Base-by-base conservation (phyloP, 108 stramenopile genomes). In the Cyclotella atomus region DNA sequence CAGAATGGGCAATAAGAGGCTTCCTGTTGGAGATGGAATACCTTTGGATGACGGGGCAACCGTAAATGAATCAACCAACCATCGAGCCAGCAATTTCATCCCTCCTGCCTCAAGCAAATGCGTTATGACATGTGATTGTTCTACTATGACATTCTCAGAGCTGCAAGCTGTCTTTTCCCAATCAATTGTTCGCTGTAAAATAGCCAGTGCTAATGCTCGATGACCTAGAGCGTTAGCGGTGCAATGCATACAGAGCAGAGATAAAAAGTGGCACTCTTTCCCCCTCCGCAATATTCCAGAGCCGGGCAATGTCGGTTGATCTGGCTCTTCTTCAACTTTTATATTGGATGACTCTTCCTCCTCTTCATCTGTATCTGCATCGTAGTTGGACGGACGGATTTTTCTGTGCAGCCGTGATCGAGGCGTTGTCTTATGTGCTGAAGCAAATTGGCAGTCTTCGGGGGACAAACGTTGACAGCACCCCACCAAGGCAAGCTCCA, bases 1-100 rank as follows among this genome's bases (percentile, higher is more conserved):
- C 25, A 78, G 64, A 38, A 78, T 53, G 41, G 77, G 77, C 44
- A 78, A 24, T 33, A 78, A 32, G 6, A 78, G 55, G 45, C 64
- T 36, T 29, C 77, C 77, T 15, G 77, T 78, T 59, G 70, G 57
- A 43, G 77, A 70, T 56, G 55, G 64, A 12, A 57, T 24, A 57
- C 21, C 33, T n/a, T 29, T 27, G 10, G 60, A 27, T 27, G 68
- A 33, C 19, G 60, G 60, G 5, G 60, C 52, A 19, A 64, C 53
- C 19, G 68, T 70, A 32, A 56, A 77, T 25, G 76, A 68, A 64
- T 77, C 76, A 17, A 77, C 68, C 34, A 77, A 46, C 76, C 76
- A 77, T 45, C 76, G 76, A 25, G 76, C 68, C 32, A 77, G 43
- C 21, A 77, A 27, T 64, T 77, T 77, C 76, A 77, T 77, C 36